Evolutionary conservation across 2,329 filamentous ascomycete species (phyloP), one percentile per base, ranked within the genome.

Genomic region (Scedosporium aurantiacum): DNA sequence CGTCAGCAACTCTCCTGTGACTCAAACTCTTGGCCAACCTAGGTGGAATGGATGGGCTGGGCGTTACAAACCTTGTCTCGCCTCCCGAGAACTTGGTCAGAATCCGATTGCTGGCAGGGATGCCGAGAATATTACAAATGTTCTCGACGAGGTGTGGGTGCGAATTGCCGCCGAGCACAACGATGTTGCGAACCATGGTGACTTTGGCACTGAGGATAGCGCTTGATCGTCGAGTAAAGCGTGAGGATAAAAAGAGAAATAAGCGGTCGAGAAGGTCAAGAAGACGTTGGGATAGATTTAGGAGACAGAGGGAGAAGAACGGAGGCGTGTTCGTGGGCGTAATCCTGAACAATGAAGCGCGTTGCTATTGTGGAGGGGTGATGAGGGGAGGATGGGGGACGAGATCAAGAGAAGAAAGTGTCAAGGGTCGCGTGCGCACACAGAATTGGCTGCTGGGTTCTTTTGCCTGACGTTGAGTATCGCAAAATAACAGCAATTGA

Each of bases 11-110:
- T n/a, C n/a, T 41, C 6, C n/a, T 27, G 6, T n/a, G 43, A 23
- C 12, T 18, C 3, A 50, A 50, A 25, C 16, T 14, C 12, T n/a
- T 25, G 14, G 23, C 5, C 5, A 50, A n/a, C 6, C 27, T 32
- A 32, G 43, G 43, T 23, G 21, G 43, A 12, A 47, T 47, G n/a
- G n/a, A n/a, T n/a, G n/a, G n/a, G n/a, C n/a, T n/a, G n/a, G n/a
- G n/a, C n/a, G 23, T 37, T 37, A 25, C 58, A 21, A 32, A 60
- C 58, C 58, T 60, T n/a, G 90, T 96, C 78, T 97, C 94, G 67
- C 94, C 94, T 60, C 94, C 91, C 37, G 91, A 90, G 78, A 99
- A 99, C 77, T 97, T 97, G 71, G 81, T 84, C 58, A 97, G 85
- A 64, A 92, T 85, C 67, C 93, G 88, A 70, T 91, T 87, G 67